Evolutionary conservation across 2,329 filamentous ascomycete species (phyloP).

Genomic region (Paraconiothyrium brasiliense): DNA sequence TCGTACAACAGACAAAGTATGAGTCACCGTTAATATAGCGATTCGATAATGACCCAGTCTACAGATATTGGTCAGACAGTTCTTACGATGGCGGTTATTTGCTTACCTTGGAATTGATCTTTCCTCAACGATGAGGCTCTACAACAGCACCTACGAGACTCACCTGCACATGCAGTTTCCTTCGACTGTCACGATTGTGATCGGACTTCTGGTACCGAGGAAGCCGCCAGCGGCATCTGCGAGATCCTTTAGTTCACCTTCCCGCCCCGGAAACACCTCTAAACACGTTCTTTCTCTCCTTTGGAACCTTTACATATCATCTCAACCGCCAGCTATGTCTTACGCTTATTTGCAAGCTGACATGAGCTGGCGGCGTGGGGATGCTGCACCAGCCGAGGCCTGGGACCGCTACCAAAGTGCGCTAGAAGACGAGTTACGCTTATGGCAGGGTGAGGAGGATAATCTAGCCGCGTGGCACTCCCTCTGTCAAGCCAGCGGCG

Average conservation of each 20-base stretch:
- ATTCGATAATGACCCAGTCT: too few relatives aligned
- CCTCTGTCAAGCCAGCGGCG: slow-evolving; percentile 24
- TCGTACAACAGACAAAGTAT: too few relatives aligned
- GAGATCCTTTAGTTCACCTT: not conserved
- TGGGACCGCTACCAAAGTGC: slow-evolving; percentile 23
- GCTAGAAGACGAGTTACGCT: slow-evolving; percentile 22
- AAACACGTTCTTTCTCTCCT: slow-evolving; percentile 20
- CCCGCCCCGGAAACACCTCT: slow-evolving; percentile 21
- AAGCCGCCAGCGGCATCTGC: not conserved
- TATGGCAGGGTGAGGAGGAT: slow-evolving; percentile 26
- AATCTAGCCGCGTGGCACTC: slow-evolving; percentile 25
- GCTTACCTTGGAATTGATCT: not conserved
- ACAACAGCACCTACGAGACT: slow-evolving; percentile 1
- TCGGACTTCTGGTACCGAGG: not conserved
- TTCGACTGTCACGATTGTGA: not conserved
- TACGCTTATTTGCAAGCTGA: slow-evolving; percentile 36
- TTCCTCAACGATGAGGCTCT: not conserved
- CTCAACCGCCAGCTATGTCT: slow-evolving; percentile 28
- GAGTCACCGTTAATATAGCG: too few relatives aligned
- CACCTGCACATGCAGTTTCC: not conserved
- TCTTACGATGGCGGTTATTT: not conserved
- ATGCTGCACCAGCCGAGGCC: slow-evolving; percentile 19
- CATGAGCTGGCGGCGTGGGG: slow-evolving; percentile 14
- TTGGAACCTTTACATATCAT: slow-evolving; percentile 17
- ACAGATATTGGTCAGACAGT: too few relatives aligned